These are phyloP conservation scores for Pneumocystis wakefieldiae DNA, from an alignment of 1,139 yeast species.

Conservation along the genomic window DNA sequence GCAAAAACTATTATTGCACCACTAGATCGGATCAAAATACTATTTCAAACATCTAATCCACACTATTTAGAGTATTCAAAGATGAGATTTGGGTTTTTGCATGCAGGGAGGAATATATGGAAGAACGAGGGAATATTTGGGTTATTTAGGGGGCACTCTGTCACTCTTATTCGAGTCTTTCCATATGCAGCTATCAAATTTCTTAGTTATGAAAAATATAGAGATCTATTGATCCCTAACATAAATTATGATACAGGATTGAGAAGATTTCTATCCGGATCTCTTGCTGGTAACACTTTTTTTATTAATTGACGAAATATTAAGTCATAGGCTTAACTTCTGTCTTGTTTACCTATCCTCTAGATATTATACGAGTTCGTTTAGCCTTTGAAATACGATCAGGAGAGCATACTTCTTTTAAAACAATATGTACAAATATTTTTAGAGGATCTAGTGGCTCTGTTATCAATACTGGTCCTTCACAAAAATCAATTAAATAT, in stretches of 20 bases:
- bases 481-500: not conserved
- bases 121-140: constrained; percentile 62
- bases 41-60: constrained; percentile 91
- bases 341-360: constrained; percentile 81
- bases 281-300: constrained; percentile 37
- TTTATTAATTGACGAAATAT: not conserved
- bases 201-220: constrained; percentile 89
- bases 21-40: constrained; percentile 78
- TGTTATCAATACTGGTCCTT: constrained; percentile 18
- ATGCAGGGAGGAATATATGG: constrained; percentile 58
- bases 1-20: constrained; percentile 95
- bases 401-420: constrained; percentile 7
- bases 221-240: constrained; percentile 63
- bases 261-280: constrained; percentile 75
- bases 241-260: constrained; percentile 61
- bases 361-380: constrained; percentile 79
- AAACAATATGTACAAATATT: constrained; percentile 15
- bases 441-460: constrained; percentile 18
- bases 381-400: constrained; percentile 53
- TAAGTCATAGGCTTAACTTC: constrained; percentile 46
- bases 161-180: constrained; percentile 74
- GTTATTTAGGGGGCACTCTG: constrained; percentile 88
- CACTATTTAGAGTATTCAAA: constrained; percentile 71
- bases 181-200: constrained; percentile 96
- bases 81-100: constrained; percentile 55